A percentile compares a stretch with the other conserved stretches of the same genome.
Conservation (phyloP, 2,329 filamentous ascomycete species). For the Acarospora socialis region DNA sequence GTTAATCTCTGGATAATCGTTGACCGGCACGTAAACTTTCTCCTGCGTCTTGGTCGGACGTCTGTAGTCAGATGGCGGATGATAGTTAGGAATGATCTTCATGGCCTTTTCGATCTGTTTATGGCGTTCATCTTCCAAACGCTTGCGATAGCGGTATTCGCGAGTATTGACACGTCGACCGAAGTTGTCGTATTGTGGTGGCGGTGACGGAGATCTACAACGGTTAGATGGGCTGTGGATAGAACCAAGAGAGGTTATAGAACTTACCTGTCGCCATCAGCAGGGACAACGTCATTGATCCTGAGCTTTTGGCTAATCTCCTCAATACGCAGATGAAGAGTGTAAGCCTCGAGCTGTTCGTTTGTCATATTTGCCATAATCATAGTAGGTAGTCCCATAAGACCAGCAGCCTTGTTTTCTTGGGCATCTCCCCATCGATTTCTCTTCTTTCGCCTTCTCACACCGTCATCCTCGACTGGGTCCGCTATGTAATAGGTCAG, state of each 20-base stretch:
- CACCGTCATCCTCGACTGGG: slow-evolving; percentile 53
- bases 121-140: slow-evolving; percentile 94
- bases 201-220: slow-evolving; percentile 76
- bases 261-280: slow-evolving; percentile 82
- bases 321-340: slow-evolving; percentile 89
- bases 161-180: slow-evolving; percentile 98
- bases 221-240: slow-evolving; percentile 13
- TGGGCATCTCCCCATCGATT: slow-evolving; percentile 96
- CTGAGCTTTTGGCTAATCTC: slow-evolving; percentile 98
- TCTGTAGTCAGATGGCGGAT: slow-evolving; percentile 95
- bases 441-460: slow-evolving; percentile 88
- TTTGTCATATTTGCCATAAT: slow-evolving; percentile 97
- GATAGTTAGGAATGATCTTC: slow-evolving; percentile 99
- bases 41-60: slow-evolving; percentile 99
- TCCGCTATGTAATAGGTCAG: slow-evolving; percentile 19
- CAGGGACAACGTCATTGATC: slow-evolving; percentile 96
- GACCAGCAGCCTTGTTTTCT: slow-evolving; percentile 94
- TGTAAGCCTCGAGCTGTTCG: slow-evolving; percentile 95
- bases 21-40: slow-evolving; percentile 99
- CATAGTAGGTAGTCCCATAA: slow-evolving; percentile 93
- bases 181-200: slow-evolving; percentile 98
- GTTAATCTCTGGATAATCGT: slow-evolving; percentile 99
- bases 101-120: slow-evolving; percentile 98
- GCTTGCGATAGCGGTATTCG: slow-evolving; percentile 96
- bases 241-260: slow-evolving; percentile 3